Percentiles rank a stretch among this genome's conserved stretches.
These are phyloP conservation scores for Zostera marina DNA, from an alignment of 116 monocot species.

Conservation along the genomic window DNA sequence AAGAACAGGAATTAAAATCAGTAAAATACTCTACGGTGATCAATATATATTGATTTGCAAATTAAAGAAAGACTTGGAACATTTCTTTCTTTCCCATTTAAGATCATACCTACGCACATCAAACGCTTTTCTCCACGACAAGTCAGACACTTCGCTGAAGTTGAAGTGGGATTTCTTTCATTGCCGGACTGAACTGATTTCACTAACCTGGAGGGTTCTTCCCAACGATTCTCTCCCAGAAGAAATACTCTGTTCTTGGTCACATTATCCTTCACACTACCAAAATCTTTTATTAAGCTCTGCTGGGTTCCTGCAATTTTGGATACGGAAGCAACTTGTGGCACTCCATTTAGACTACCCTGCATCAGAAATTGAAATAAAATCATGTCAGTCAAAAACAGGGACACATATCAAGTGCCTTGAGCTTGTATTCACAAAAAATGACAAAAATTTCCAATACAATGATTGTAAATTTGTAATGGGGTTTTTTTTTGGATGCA, in stretches of 20 bases:
- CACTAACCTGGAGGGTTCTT: constrained; percentile 59
- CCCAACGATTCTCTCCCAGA: constrained; percentile 95
- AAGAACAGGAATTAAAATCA: constrained; percentile 1
- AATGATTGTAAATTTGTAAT: too few relatives aligned
- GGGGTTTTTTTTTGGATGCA: too few relatives aligned
- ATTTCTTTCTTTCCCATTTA: neutral
- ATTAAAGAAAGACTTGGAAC: neutral
- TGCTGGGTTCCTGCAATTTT: constrained; percentile 34
- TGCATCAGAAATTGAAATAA: constrained; percentile 7
- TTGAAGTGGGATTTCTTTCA: constrained; percentile 7
- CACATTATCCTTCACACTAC: constrained; percentile 21
- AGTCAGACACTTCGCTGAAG: constrained; percentile 39
- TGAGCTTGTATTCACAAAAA: too few relatives aligned
- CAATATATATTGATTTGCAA: too few relatives aligned
- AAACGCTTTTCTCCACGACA: constrained; percentile 77
- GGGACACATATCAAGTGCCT: too few relatives aligned
- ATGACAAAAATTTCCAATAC: too few relatives aligned
- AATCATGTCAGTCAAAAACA: neutral
- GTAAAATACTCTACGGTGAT: neutral
- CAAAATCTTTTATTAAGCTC: constrained; percentile 33
- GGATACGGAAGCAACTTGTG: constrained; percentile 24
- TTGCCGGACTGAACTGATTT: constrained; percentile 13
- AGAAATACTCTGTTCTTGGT: constrained; percentile 64
- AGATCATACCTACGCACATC: constrained; percentile 77
- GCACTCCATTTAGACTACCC: constrained; percentile 49